These are phyloP conservation scores for Colletotrichum sp. DNA, from an alignment of 2,329 filamentous ascomycete species.

Conservation along the genomic window DNA sequence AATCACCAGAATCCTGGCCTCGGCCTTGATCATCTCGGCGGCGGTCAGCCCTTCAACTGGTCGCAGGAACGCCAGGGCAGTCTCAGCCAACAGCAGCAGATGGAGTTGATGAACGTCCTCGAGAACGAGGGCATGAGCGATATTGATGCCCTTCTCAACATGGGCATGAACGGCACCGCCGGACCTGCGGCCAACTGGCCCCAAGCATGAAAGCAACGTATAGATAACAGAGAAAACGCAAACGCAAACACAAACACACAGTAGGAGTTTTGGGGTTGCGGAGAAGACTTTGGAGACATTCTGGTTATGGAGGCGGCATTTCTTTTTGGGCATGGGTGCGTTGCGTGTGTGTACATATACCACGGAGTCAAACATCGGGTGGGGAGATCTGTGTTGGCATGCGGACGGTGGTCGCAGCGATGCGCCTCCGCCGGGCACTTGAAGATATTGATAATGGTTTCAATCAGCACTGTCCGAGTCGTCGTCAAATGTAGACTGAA, in stretches of 20 bases:
- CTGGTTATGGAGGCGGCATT: not conserved
- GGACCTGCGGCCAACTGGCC: not conserved
- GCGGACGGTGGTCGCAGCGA: not conserved
- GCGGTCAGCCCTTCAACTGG: constrained; percentile 31
- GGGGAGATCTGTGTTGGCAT: not conserved
- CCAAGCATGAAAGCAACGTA: not conserved
- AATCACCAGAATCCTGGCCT: constrained; percentile 27
- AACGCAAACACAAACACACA: not conserved
- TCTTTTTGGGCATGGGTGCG: not conserved
- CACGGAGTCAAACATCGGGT: constrained; percentile 2
- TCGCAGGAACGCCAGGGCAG: constrained; percentile 65
- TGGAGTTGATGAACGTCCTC: constrained; percentile 81
- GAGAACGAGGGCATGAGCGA: constrained; percentile 71
- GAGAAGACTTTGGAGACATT: not conserved
- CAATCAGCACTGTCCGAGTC: not conserved
- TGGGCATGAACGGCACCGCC: constrained; percentile 23
- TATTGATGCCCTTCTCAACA: constrained; percentile 64
- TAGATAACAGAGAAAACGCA: not conserved
- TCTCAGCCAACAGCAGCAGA: constrained; percentile 80
- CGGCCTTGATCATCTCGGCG: constrained; percentile 31
- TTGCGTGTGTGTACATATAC: not conserved
- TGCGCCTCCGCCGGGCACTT: not conserved
- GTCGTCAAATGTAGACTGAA: not conserved
- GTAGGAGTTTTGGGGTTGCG: not conserved
- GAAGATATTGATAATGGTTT: not conserved